phyloP scores from a whole-genome alignment of 140 eudicot genomes.

The Senecio squalidus region DNA sequence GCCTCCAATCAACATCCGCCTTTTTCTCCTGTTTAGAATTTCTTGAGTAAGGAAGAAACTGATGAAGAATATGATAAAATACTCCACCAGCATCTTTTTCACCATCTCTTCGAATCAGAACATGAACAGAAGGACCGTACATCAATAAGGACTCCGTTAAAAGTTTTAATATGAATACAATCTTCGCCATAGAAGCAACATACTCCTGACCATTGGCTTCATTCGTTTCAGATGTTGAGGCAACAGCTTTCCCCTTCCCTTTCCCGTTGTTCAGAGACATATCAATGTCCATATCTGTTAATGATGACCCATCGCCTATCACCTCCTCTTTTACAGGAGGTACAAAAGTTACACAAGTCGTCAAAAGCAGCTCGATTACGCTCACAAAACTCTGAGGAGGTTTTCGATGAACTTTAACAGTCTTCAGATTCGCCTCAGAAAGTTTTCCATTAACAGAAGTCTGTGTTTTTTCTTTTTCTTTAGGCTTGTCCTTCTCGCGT shows the following conservation, averaged over 20 bases:
- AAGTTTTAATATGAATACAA: constrained; percentile 81
- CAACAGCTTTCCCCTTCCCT: constrained; percentile 89
- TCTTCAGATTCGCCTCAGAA: constrained; percentile 51
- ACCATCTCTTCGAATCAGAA: constrained; percentile 77
- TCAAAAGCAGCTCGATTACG: constrained; percentile 80
- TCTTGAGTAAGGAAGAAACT: constrained; percentile 62
- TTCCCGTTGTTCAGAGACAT: constrained; percentile 37
- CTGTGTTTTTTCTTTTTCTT: constrained; percentile 64
- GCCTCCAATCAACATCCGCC: constrained; percentile 80
- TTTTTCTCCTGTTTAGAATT: constrained; percentile 62
- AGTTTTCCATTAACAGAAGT: constrained; percentile 53
- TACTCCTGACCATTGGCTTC: constrained; percentile 57
- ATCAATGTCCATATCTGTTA: constrained; percentile 89
- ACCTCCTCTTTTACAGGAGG: constrained; percentile 65
- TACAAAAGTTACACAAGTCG: constrained; percentile 45
- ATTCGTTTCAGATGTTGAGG: constrained; percentile 44
- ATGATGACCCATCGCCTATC: constrained; percentile 30
- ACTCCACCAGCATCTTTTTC: constrained; percentile 70
- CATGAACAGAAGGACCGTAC: constrained; percentile 85
- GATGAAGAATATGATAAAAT: constrained; percentile 79
- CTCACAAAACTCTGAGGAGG: constrained; percentile 79
- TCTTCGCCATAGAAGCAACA: constrained; percentile 73
- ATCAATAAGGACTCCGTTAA: constrained; percentile 75
- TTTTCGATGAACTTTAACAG: constrained; percentile 59
- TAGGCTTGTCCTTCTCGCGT: constrained; percentile 77